Base-by-base conservation (phyloP, 305 asterid species). In the Fraxinus ornus region DNA sequence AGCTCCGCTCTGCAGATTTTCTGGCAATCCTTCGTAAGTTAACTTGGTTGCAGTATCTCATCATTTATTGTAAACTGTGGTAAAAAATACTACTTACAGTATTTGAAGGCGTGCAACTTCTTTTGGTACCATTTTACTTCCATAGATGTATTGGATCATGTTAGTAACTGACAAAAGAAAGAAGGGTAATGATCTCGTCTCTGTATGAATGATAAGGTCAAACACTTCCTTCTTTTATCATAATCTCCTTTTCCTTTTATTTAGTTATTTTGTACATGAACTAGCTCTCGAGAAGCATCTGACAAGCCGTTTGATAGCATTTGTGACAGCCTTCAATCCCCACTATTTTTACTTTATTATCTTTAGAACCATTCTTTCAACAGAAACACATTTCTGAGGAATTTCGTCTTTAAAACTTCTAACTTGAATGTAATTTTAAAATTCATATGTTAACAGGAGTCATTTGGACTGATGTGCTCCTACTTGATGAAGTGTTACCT, bases 401-500 rank as follows among this genome's bases (percentile, higher is more conserved):
- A 7, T 62, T 85, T 78, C 71, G 28, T 57, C 66, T 36, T 28
- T 71, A 77, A 57, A 79, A 80, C 55, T 73, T 85, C 62, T 7
- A 66, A 57, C 66, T 22, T 57, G 81, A 24, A 28, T 78, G 2
- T 41, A 44, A 75, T 19, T n/a, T 39, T 35, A 17, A 75, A 30
- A 19, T 77, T 68, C 28, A 64, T 84, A 36, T 32, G 85, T 83
- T 78, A 76, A 82, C 93, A 96, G 99, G 97, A 79, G 85, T 92
- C 79, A 90, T 89, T 85, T 96, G 99, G 98, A 83, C 92, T 76
- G 97, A 92, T 86, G 97, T 96, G 84, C 94, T 90, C 82, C 89
- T 88, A 82, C 91, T 94, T 96, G 97, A 92, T 85, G 97, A 89
- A 87, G 98, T 94, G 85, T 89, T 94, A 81, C 97, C 99, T 78